Evolutionary conservation across 495 filamentous ascomycete species (phyloP).

Genomic region (Penicillium crystallinum): DNA sequence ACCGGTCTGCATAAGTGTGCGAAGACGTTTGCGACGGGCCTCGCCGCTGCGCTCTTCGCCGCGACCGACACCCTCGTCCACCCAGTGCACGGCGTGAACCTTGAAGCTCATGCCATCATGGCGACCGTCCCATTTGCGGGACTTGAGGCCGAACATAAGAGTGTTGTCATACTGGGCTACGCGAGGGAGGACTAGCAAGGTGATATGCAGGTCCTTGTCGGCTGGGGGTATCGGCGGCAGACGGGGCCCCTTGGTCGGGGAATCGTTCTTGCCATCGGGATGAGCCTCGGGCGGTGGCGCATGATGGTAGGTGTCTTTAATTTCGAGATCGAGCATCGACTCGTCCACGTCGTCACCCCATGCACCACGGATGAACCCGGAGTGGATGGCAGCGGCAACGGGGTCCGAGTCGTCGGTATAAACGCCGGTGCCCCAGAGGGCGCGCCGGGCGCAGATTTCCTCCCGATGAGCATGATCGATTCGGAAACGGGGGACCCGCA

Average conservation of each 20-base stretch:
- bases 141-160: conserved; percentile 72
- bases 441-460: conserved; percentile 71
- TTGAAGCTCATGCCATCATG: conserved; percentile 92
- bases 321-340: conserved; percentile 62
- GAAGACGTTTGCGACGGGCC: conserved; percentile 57
- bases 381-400: conserved; percentile 87
- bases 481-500: conserved; percentile 78
- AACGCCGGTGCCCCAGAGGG: conserved; percentile 86
- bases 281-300: conserved; percentile 24
- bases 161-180: conserved; percentile 71
- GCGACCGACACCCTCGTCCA: conserved; percentile 62
- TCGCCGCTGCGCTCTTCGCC: conserved; percentile 60
- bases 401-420: conserved; percentile 97
- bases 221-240: conserved; percentile 36
- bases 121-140: conserved; percentile 59
- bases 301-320: conserved; percentile 40
- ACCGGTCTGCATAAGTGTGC: conserved; percentile 40
- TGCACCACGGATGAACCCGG: conserved; percentile 84
- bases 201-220: conserved; percentile 77
- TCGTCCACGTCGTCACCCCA: conserved; percentile 71
- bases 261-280: conserved; percentile 5
- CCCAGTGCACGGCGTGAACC: conserved; percentile 72
- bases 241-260: conserved; percentile 29
- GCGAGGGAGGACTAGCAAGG: conserved; percentile 71
- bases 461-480: conserved; percentile 62